A percentile compares a stretch with the other conserved stretches of the same genome.
These are phyloP conservation scores for Glebionis coronaria DNA, from an alignment of 129 eudicot species.

Conservation along the genomic window DNA sequence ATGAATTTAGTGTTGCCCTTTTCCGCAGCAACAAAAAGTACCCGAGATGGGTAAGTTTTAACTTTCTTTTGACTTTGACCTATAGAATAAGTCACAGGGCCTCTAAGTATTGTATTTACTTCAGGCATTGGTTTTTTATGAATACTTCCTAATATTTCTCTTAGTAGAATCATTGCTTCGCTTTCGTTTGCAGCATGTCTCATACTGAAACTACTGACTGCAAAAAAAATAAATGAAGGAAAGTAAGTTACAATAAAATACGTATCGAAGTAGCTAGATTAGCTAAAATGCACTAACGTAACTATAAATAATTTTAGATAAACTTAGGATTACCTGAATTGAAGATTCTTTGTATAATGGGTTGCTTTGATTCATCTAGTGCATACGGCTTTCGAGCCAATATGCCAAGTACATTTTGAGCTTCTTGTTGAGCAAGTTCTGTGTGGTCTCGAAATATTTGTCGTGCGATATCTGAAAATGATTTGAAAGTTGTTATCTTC, in stretches of 20 bases:
- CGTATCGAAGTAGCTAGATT: neutral
- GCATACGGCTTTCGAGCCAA: conserved; percentile 33
- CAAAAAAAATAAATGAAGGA: neutral
- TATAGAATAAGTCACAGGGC: neutral
- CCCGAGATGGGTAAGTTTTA: neutral
- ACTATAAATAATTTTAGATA: neutral
- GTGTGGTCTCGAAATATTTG: conserved; percentile 1
- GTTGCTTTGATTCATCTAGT: conserved; percentile 3
- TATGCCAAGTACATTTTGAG: conserved; percentile 9
- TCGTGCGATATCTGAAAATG: conserved; percentile 26
- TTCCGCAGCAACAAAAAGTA: conserved; percentile 36
- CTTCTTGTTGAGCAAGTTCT: neutral
- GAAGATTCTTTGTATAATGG: neutral
- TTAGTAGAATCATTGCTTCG: conserved; percentile 16
- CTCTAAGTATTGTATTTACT: conserved; percentile 2
- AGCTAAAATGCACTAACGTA: no score
- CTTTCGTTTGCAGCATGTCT: neutral
- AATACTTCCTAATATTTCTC: neutral
- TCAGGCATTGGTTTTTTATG: neutral
- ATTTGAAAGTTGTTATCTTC: neutral
- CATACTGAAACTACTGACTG: neutral
- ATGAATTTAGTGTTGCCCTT: conserved; percentile 27
- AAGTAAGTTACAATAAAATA: neutral
- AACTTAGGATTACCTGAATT: conserved; percentile 10
- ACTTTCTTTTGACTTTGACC: neutral